Evolutionary conservation across 1,284 basidiomycete species (phyloP).

Genomic region (Xanthoconium separans): DNA sequence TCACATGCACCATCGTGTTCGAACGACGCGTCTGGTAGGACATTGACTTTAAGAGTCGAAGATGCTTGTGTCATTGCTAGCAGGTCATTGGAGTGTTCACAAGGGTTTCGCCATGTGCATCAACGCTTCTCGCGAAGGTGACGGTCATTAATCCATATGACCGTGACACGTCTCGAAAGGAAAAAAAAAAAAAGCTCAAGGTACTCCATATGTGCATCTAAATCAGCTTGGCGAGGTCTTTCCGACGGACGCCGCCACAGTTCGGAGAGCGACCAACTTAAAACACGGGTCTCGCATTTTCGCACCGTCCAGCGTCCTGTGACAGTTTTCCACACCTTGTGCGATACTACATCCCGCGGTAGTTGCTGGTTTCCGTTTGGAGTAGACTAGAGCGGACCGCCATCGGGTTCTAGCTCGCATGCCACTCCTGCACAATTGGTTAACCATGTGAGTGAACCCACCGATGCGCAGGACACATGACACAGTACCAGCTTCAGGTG

Average conservation of each 20-base stretch:
- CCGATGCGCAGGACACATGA: constrained; percentile 6
- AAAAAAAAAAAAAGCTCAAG: constrained; percentile 1
- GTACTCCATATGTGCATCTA: background rate
- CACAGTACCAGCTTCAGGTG: background rate
- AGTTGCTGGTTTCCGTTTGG: background rate
- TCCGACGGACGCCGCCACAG: constrained; percentile 5
- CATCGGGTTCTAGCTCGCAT: constrained; percentile 6
- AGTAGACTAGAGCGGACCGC: background rate
- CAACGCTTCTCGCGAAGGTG: constrained; percentile 10
- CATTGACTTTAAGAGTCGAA: background rate
- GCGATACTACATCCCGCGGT: background rate
- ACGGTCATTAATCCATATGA: constrained; percentile 17
- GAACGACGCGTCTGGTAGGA: background rate
- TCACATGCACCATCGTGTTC: background rate
- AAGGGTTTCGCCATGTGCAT: background rate
- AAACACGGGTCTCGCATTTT: constrained; percentile 7
- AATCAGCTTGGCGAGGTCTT: constrained; percentile 1
- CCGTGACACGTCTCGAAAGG: background rate
- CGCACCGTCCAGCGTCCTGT: constrained; percentile 4
- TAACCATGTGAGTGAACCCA: constrained; percentile 3
- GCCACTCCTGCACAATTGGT: background rate
- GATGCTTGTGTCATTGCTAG: background rate
- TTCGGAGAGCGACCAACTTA: constrained; percentile 3
- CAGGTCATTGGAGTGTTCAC: background rate
- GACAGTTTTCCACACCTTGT: constrained; percentile 7